Conservation (phyloP, 768 basidiomycete genomes). For the Rhizopogon sp. region DNA sequence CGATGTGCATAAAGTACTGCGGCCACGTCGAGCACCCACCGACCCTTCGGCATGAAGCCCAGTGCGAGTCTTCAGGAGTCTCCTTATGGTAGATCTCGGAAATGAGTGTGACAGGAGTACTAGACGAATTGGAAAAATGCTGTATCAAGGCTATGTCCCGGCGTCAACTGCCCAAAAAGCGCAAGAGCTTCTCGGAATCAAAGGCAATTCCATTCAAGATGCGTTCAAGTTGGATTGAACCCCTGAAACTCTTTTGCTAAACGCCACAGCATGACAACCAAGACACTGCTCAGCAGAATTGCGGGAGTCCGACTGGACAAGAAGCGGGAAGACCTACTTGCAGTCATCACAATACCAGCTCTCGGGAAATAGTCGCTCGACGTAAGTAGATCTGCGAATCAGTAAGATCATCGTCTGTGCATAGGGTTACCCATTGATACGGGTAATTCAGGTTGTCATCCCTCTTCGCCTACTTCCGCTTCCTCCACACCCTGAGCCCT, state of each 20-base stretch:
- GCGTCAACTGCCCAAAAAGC: background rate
- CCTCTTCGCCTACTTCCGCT: slow-evolving; percentile 39
- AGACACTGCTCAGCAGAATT: background rate
- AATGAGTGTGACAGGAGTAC: background rate
- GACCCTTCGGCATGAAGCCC: background rate
- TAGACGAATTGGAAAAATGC: background rate
- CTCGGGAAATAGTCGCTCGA: slow-evolving; percentile 52
- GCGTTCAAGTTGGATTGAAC: background rate
- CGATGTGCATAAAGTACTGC: too few species aligned
- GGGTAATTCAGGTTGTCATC: slow-evolving; percentile 50
- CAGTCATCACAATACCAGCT: slow-evolving; percentile 60
- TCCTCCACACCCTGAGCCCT: slow-evolving; percentile 20
- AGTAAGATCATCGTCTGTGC: slow-evolving; percentile 8
- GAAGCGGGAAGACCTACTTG: slow-evolving; percentile 27
- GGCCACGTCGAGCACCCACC: background rate
- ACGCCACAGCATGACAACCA: background rate
- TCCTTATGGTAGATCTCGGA: background rate
- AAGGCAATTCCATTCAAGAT: background rate
- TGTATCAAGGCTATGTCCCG: background rate
- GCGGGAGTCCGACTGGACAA: slow-evolving; percentile 22
- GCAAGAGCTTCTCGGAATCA: too few species aligned
- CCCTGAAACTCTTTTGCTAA: background rate
- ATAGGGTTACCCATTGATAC: slow-evolving; percentile 50
- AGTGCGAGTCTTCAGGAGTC: background rate
- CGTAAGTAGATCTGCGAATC: slow-evolving; percentile 52